Conservation (phyloP, 169 alveolate genomes). For the Eimeria maxima region DNA sequence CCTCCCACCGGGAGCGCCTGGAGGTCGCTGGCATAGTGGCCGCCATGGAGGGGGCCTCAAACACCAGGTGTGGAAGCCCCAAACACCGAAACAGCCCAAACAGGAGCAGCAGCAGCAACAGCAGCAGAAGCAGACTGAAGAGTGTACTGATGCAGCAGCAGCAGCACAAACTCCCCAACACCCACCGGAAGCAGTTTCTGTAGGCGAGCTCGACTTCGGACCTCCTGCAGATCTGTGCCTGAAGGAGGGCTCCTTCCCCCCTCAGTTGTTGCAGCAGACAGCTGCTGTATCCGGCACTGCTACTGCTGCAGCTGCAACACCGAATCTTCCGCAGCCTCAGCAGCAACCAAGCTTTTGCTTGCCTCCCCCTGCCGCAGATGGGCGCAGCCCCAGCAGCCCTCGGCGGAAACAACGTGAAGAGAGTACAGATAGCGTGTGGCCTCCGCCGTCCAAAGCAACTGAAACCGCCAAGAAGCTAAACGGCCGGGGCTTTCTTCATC, state of each 20-base stretch:
- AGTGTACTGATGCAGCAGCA: background rate
- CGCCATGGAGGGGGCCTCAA: background rate
- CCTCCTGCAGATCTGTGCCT: slow-evolving; percentile 52
- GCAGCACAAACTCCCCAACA: background rate
- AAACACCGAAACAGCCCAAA: background rate
- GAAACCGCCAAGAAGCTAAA: background rate
- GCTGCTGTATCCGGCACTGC: background rate
- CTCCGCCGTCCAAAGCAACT: background rate
- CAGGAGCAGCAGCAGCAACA: slow-evolving; percentile 45
- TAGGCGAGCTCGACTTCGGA: slow-evolving; percentile 15
- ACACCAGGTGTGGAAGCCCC: slow-evolving; percentile 37
- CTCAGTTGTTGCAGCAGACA: slow-evolving; percentile 52
- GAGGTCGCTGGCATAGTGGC: slow-evolving; percentile 19
- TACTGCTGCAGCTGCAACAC: background rate
- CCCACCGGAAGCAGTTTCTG: background rate
- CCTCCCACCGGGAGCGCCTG: slow-evolving; percentile 17
- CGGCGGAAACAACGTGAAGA: background rate
- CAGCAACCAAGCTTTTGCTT: slow-evolving; percentile 23
- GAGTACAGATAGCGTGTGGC: slow-evolving; percentile 34
- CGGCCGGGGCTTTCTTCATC: background rate
- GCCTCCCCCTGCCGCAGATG: background rate
- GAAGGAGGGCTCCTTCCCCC: slow-evolving; percentile 44
- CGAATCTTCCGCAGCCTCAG: background rate
- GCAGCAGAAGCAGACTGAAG: slow-evolving; percentile 17
- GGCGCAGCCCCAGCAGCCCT: background rate